These are phyloP conservation scores for Sugiyamaella paludigena DNA, from an alignment of 1,139 yeast species.

Conservation along the genomic window DNA sequence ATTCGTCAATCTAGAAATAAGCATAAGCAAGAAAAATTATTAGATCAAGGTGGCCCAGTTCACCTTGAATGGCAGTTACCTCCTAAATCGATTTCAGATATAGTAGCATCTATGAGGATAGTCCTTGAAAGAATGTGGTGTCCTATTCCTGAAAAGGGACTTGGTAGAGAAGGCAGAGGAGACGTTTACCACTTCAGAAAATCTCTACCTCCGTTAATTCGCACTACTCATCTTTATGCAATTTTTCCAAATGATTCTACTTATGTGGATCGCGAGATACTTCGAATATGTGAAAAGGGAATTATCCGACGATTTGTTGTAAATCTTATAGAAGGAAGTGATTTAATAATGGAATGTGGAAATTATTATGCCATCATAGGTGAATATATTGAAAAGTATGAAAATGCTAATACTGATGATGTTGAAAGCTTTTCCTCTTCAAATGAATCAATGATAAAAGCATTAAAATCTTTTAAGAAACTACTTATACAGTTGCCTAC, in stretches of 20 bases:
- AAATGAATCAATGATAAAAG: conserved; percentile 9
- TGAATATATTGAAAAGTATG: conserved; percentile 13
- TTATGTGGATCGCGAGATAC: conserved; percentile 43
- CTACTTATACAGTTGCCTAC: conserved; percentile 32
- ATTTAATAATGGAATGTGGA: conserved; percentile 37
- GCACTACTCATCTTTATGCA: conserved; percentile 44
- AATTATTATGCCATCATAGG: conserved; percentile 34
- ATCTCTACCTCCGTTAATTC: conserved; percentile 41
- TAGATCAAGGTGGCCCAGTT: conserved; percentile 28
- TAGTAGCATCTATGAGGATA: conserved; percentile 24
- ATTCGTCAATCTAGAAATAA: conserved; percentile 20
- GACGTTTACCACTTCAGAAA: conserved; percentile 30
- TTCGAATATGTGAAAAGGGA: conserved; percentile 34
- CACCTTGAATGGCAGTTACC: conserved; percentile 24
- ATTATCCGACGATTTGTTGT: conserved; percentile 36
- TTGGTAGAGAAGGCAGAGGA: conserved; percentile 26
- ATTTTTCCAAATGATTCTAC: conserved; percentile 44
- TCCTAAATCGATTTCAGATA: conserved; percentile 14
- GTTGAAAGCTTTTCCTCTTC: not conserved
- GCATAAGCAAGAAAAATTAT: conserved; percentile 28
- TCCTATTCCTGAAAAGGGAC: conserved; percentile 34
- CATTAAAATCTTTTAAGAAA: conserved; percentile 27
- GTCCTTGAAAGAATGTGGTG: conserved; percentile 32
- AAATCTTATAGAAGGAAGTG: conserved; percentile 40
- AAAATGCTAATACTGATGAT: not conserved